Conservation (phyloP, 352 stramenopile species). For the Phytophthora sp. region DNA sequence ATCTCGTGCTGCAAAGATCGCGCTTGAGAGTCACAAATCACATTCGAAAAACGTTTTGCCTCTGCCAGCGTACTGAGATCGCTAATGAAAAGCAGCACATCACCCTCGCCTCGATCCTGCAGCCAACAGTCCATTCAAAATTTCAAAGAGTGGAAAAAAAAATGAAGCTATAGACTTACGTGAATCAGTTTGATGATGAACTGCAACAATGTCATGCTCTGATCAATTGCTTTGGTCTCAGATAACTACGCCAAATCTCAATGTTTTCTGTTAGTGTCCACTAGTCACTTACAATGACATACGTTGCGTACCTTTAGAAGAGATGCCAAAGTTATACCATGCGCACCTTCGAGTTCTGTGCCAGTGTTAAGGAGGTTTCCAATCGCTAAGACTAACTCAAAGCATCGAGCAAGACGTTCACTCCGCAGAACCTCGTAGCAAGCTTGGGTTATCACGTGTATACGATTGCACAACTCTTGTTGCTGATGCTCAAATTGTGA, state of each 20-base stretch:
- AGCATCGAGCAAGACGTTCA: slow-evolving; percentile 73
- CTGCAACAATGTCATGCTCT: slow-evolving; percentile 73
- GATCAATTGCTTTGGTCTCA: slow-evolving; percentile 83
- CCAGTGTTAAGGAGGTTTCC: slow-evolving; percentile 80
- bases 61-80: slow-evolving; percentile 58
- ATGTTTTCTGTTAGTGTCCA: not conserved
- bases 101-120: slow-evolving; percentile 75
- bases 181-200: slow-evolving; percentile 85
- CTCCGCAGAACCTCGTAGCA: slow-evolving; percentile 74
- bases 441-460: slow-evolving; percentile 57
- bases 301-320: slow-evolving; percentile 65
- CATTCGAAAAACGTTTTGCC: slow-evolving; percentile 74
- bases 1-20: slow-evolving; percentile 58
- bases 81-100: slow-evolving; percentile 72
- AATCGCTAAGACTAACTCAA: slow-evolving; percentile 77
- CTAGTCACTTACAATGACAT: not conserved
- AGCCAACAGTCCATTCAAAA: no score
- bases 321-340: slow-evolving; percentile 73
- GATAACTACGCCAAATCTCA: slow-evolving; percentile 47
- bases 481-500: slow-evolving; percentile 69
- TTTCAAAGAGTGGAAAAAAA: no score
- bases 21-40: slow-evolving; percentile 66
- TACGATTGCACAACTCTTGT: slow-evolving; percentile 49
- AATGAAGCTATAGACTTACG: slow-evolving; percentile 32
- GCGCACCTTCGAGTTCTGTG: slow-evolving; percentile 69